Conservation (phyloP, 208 protist genomes). For the Wallacemonas collosoma region DNA sequence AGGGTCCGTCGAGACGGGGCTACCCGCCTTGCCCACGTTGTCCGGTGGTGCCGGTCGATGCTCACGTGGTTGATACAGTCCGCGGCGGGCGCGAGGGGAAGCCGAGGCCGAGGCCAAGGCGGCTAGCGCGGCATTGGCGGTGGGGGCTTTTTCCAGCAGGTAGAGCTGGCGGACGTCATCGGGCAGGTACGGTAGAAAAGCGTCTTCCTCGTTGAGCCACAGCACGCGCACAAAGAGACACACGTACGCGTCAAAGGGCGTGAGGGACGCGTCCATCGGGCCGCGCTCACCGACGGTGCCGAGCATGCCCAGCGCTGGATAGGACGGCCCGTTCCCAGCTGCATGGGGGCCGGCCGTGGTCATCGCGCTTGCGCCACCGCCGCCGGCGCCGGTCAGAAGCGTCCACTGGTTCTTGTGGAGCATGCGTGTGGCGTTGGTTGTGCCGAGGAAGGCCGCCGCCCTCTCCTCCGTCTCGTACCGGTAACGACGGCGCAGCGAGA, state of each 20-base stretch:
- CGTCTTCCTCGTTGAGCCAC: slow-evolving; percentile 42
- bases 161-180: slow-evolving; percentile 5
- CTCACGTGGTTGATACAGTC: background rate
- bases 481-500: slow-evolving; percentile 22
- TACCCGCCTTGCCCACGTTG: background rate
- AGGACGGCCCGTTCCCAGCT: too few relatives aligned
- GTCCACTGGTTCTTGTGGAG: slow-evolving; percentile 4
- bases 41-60: background rate
- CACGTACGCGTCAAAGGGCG: slow-evolving; percentile 44
- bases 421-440: background rate
- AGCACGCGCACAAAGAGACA: slow-evolving; percentile 54
- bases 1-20: background rate
- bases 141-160: slow-evolving; percentile 12
- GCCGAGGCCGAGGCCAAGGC: background rate
- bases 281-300: too few relatives aligned
- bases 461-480: slow-evolving; percentile 7
- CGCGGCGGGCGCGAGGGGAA: too few relatives aligned
- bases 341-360: background rate
- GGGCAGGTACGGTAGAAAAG: slow-evolving; percentile 36
- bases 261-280: background rate
- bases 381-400: background rate
- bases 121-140: background rate
- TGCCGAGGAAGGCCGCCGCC: background rate
- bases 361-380: background rate
- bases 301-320: too few relatives aligned